phyloP scores from a whole-genome alignment of 1,139 yeast species.

The Candida tropicalis region DNA sequence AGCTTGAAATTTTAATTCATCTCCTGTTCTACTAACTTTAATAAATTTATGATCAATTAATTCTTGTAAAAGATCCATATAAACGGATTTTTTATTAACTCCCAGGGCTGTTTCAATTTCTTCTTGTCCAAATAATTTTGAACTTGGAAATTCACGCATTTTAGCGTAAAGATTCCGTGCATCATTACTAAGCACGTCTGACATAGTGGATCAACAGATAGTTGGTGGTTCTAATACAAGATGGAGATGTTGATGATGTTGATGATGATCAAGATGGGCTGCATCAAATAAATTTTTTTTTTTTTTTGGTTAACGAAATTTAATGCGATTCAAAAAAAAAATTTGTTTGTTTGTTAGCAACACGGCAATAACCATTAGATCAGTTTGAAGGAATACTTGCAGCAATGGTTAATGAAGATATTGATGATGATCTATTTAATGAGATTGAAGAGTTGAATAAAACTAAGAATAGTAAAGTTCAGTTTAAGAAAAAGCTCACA shows the following conservation, averaged over 20 bases:
- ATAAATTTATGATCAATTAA: slow-evolving; percentile 65
- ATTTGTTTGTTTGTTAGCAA: slow-evolving; percentile 9
- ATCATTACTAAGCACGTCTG: slow-evolving; percentile 39
- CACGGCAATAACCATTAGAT: too few species aligned
- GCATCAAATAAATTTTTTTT: slow-evolving; percentile 6
- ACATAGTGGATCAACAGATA: slow-evolving; percentile 15
- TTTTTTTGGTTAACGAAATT: slow-evolving; percentile 7
- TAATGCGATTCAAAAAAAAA: neutral
- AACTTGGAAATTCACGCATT: slow-evolving; percentile 55
- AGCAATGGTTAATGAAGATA: neutral
- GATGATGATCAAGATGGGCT: slow-evolving; percentile 8
- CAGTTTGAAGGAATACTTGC: too few species aligned
- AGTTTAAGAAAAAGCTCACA: slow-evolving; percentile 9
- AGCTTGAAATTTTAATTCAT: slow-evolving; percentile 72
- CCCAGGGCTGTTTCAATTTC: slow-evolving; percentile 54
- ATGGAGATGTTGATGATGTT: slow-evolving; percentile 4
- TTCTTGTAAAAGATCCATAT: slow-evolving; percentile 66
- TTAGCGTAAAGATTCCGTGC: slow-evolving; percentile 59
- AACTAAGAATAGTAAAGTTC: slow-evolving; percentile 4
- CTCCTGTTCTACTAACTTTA: slow-evolving; percentile 67
- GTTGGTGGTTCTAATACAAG: neutral
- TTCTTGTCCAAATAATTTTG: slow-evolving; percentile 56
- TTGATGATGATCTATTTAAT: slow-evolving; percentile 12
- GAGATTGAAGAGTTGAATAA: slow-evolving; percentile 6
- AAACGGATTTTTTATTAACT: slow-evolving; percentile 40